These are phyloP conservation scores for Xylaria sp. DNA, from an alignment of 2,329 filamentous ascomycete species.

Conservation along the genomic window DNA sequence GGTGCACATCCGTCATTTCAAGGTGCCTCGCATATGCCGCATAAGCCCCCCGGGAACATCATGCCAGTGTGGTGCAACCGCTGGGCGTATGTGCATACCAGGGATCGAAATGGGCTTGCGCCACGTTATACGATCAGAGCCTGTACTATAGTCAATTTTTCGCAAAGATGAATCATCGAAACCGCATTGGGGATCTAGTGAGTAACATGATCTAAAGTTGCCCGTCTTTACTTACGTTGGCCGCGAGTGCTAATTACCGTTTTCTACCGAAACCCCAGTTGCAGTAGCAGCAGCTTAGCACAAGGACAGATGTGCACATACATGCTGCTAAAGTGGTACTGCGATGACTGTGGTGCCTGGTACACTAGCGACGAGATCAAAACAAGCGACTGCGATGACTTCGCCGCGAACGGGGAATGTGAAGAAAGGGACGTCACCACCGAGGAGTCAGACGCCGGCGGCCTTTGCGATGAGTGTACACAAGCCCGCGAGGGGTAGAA, in stretches of 20 bases:
- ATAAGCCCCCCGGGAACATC: slow-evolving; percentile 7
- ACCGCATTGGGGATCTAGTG: slow-evolving; percentile 21
- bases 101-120: neutral
- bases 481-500: slow-evolving; percentile 30
- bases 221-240: too few species aligned
- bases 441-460: slow-evolving; percentile 38
- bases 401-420: slow-evolving; percentile 32
- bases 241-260: slow-evolving; percentile 21
- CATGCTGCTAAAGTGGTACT: slow-evolving; percentile 42
- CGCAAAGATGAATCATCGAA: slow-evolving; percentile 16
- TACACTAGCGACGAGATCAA: slow-evolving; percentile 43
- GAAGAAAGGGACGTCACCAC: slow-evolving; percentile 32
- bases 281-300: slow-evolving; percentile 9
- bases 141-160: too few species aligned
- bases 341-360: slow-evolving; percentile 42
- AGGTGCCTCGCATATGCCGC: slow-evolving; percentile 8
- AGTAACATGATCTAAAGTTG: slow-evolving; percentile 14
- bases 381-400: slow-evolving; percentile 36
- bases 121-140: slow-evolving; percentile 23
- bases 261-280: slow-evolving; percentile 23
- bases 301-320: slow-evolving; percentile 37
- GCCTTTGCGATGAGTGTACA: slow-evolving; percentile 40
- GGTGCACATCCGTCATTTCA: slow-evolving; percentile 21
- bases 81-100: neutral
- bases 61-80: slow-evolving; percentile 16